Evolutionary conservation across 768 basidiomycete genomes (phyloP).

Genomic region (Tulasnella sp.): DNA sequence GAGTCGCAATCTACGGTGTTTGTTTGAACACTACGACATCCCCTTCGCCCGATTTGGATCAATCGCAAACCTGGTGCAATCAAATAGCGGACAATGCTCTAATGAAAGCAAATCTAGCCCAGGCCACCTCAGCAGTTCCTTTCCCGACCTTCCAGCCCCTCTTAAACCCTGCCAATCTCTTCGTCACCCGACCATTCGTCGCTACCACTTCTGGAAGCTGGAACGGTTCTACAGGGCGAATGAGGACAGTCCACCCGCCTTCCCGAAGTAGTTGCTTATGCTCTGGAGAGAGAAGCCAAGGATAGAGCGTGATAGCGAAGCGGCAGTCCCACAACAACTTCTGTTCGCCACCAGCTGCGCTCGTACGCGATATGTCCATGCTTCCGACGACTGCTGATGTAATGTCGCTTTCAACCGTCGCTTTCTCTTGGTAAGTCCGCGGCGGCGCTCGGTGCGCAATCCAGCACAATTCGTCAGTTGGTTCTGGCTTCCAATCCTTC

Average conservation of each 20-base stretch:
- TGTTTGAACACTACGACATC: neutral
- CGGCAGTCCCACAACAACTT: constrained; percentile 55
- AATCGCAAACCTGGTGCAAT: neutral
- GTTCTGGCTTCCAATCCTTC: constrained; percentile 6
- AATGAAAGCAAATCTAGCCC: neutral
- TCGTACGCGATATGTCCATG: neutral
- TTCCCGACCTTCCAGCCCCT: neutral
- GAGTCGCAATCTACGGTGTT: neutral
- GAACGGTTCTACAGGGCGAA: constrained; percentile 14
- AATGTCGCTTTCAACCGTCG: neutral
- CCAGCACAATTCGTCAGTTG: constrained; percentile 41
- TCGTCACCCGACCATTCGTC: neutral
- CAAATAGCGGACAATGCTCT: neutral
- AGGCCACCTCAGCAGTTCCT: neutral
- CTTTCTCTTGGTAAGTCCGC: neutral
- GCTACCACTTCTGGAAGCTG: constrained; percentile 18
- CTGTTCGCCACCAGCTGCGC: constrained; percentile 20
- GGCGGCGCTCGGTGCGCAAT: constrained; percentile 47
- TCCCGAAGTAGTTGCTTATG: neutral
- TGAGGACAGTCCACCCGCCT: neutral
- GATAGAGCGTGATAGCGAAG: constrained; percentile 37
- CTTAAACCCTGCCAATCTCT: neutral
- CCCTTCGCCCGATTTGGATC: too few relatives aligned
- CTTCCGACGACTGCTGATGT: neutral
- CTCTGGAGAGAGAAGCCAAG: constrained; percentile 11